Evolutionary conservation across 768 basidiomycete species (phyloP), one percentile per base, ranked within the genome.

Genomic region (Russula ochroleuca): DNA sequence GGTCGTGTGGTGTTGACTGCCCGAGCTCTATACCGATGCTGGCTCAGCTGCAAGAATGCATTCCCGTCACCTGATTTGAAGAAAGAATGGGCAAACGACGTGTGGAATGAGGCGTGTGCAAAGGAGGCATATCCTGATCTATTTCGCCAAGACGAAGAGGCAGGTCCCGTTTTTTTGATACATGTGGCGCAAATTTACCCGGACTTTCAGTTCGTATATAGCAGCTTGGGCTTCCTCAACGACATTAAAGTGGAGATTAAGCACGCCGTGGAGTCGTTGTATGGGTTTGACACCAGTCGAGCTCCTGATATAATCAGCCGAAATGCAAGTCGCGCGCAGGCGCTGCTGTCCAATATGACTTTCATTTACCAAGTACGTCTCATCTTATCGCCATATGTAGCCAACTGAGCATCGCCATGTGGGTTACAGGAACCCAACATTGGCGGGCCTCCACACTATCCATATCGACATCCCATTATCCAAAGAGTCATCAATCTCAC

Each of bases 401-500:
- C 21, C 5, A 11, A 38, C 52, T 49, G 4, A 60, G 1, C 13
- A 9, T 0, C 15, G 6, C 2, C 19, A n/a, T 23, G 7, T 40
- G 4, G 45, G 10, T 21, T 21, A 45, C 28, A 64, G 57, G 51
- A 63, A 2, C 9, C 4, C 19, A 47, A 45, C 11, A 0, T 10
- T 19, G 35, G 13, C 6, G 51, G 35, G 51, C 0, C 1, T 1
- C 40, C 2, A 13, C 54, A 13, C 17, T 21, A 28, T 9, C 59
- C 38, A 35, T 64, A 64, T 35, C 54, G 59, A 45, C 59, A 64
- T 28, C 48, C 58, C 11, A 55, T 54, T 1, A 49, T 64, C 14
- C 63, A 64, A 19, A 60, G 50, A 52, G 63, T 9, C 6, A 23
- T 64, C 52, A 64, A 64, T 38, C 5, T 61, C 40, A 60, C 17